Base-by-base conservation (phyloP, 2,329 filamentous ascomycete species). In the Ophiostoma fasciatum region DNA sequence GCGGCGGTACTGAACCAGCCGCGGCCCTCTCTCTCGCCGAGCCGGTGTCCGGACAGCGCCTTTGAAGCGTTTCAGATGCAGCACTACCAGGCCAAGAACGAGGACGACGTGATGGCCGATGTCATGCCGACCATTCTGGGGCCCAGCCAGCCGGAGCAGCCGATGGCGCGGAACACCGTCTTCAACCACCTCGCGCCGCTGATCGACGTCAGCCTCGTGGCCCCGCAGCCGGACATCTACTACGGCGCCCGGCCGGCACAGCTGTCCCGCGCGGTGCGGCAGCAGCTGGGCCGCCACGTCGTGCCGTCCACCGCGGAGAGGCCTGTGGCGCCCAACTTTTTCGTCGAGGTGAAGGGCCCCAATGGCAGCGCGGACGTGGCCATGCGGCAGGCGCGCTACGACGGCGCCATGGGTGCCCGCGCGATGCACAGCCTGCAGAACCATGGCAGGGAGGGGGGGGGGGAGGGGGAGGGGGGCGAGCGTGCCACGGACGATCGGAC, bases 321-420 rank as follows among this genome's bases (percentile, higher is more conserved):
- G 38, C 57, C 56, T 1, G 39, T 56, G 7, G 49, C 45, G 22
- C 58, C 57, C 3, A 62, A 63, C 45, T 58, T 62, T 38, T 63
- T 64, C 39, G 15, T 63, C 1, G 55, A 56, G 33, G 53, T 45
- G 0, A 63, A 63, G 40, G 55, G 53, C 1, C 55, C 52, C 8
- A 37, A 53, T 37, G 53, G 54, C 4, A 47, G 41, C 28, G 8
- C 34, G 6, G 48, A 38, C 7, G 54, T 56, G 6, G 54, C 49
- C 11, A 45, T 11, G 28, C 48, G 51, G 20, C 57, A 61, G 40
- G 57, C 52, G 35, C 48, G 48, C 33, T 54, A 59, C 31, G 49
- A 62, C 39, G 55, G 58, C 27, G 57, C 58, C 3, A 31, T 48
- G 15, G 57, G 57, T 26, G 47, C 56, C 20, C 51, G 56, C 20